Conservation (phyloP, 768 basidiomycete genomes). For the Panus rudis region DNA sequence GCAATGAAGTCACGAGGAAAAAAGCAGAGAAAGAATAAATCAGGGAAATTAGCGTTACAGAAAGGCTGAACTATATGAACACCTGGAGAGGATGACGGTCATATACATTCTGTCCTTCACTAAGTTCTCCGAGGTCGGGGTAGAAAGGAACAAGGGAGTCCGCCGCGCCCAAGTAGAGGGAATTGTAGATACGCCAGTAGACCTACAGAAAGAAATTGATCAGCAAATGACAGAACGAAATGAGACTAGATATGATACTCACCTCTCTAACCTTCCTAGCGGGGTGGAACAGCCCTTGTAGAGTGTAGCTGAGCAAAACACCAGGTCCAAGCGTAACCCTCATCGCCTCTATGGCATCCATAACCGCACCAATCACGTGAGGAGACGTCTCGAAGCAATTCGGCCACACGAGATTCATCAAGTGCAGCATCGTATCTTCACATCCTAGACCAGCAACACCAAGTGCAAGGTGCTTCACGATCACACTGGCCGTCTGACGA, state of each 20-base stretch:
- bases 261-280: conserved; percentile 96
- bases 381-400: conserved; percentile 98
- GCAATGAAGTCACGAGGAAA: not conserved
- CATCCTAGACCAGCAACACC: conserved; percentile 96
- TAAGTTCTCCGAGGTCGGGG: conserved; percentile 83
- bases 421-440: conserved; percentile 95
- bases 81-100: conserved; percentile 79
- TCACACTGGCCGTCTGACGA: conserved; percentile 95
- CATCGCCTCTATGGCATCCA: conserved; percentile 99
- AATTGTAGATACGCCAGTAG: conserved; percentile 96
- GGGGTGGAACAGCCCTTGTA: conserved; percentile 96
- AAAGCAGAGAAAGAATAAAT: conserved; percentile 1
- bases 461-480: conserved; percentile 95
- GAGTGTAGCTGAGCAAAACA: conserved; percentile 81
- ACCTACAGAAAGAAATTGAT: conserved; percentile 28
- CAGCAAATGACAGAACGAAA: conserved; percentile 4
- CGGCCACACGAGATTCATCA: conserved; percentile 99
- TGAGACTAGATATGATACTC: conserved; percentile 13
- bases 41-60: too few relatives aligned
- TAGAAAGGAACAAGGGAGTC: conserved; percentile 96
- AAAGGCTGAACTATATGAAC: conserved; percentile 64
- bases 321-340: conserved; percentile 93
- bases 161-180: conserved; percentile 82
- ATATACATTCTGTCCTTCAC: conserved; percentile 84
- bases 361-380: conserved; percentile 95